Percentiles rank a stretch among this genome's conserved stretches.
Conservation (phyloP, 345 rosid genomes). For the Rubroshorea leprosula region DNA sequence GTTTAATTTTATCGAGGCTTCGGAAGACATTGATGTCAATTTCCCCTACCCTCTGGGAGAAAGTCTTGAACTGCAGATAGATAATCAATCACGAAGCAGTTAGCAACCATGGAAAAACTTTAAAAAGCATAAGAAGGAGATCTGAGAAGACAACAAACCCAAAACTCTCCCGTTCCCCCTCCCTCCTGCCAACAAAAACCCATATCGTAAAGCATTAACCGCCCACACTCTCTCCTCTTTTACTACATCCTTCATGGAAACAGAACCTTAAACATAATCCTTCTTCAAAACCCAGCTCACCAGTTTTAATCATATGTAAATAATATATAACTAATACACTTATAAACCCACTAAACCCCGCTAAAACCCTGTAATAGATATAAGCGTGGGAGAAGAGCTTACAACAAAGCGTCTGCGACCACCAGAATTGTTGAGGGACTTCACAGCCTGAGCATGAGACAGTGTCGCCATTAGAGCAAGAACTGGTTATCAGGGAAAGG, state of each 20-base stretch:
- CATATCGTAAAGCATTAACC: too few species aligned
- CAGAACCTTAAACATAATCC: too few species aligned
- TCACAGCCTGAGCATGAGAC: conserved; percentile 66
- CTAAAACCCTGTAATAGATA: not conserved
- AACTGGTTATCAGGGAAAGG: not conserved
- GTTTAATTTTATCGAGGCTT: conserved; percentile 59
- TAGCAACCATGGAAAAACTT: not conserved
- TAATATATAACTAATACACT: too few species aligned
- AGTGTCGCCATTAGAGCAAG: conserved; percentile 36
- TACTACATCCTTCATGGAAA: too few species aligned
- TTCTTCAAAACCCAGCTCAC: too few species aligned
- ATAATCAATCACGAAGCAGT: conserved; percentile 8
- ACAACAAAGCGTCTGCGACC: conserved; percentile 79
- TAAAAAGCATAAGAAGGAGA: not conserved
- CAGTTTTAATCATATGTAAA: not conserved
- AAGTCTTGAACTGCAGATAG: conserved; percentile 60
- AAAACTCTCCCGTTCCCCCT: too few species aligned
- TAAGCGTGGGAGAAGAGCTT: conserved; percentile 15
- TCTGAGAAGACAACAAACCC: not conserved
- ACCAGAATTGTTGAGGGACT: conserved; percentile 67
- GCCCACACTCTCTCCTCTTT: too few species aligned
- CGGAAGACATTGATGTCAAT: conserved; percentile 65
- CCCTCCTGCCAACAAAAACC: too few species aligned
- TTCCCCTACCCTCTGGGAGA: conserved; percentile 60
- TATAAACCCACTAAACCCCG: not conserved